Conservation (phyloP, 805 yeast genomes). For the Saccharomycopsis lassenensis region DNA sequence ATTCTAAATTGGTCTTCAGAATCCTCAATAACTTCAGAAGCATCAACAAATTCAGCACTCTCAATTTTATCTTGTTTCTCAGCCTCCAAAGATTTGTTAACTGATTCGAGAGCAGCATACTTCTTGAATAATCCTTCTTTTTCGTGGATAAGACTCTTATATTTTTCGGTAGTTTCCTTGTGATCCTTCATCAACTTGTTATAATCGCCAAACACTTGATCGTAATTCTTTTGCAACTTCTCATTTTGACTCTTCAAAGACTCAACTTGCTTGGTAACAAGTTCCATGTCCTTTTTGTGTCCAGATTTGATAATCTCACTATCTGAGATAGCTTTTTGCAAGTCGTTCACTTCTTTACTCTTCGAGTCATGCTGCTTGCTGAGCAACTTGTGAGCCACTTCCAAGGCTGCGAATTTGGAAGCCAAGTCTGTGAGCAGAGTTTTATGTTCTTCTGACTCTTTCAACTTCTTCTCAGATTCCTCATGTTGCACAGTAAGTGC, state of each 20-base stretch:
- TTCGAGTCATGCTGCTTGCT: background rate
- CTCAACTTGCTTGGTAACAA: slow-evolving; percentile 1
- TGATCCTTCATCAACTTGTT: slow-evolving; percentile 12
- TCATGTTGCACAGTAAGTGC: background rate
- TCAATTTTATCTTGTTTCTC: background rate
- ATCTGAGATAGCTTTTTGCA: background rate
- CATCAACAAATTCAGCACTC: slow-evolving; percentile 10
- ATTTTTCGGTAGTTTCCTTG: slow-evolving; percentile 3
- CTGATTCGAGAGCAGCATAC: background rate
- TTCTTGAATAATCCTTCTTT: background rate
- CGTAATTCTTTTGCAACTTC: slow-evolving; percentile 9
- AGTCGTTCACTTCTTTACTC: background rate
- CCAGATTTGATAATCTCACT: slow-evolving; percentile 1
- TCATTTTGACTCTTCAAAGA: slow-evolving; percentile 2
- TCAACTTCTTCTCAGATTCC: slow-evolving; percentile 1
- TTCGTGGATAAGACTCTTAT: background rate
- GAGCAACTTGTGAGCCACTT: slow-evolving; percentile 8
- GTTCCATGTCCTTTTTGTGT: slow-evolving; percentile 1
- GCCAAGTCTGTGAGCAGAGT: slow-evolving; percentile 1
- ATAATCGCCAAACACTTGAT: slow-evolving; percentile 13
- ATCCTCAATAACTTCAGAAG: slow-evolving; percentile 16
- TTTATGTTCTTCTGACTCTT: background rate
- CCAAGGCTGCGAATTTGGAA: slow-evolving; percentile 2
- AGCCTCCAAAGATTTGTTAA: background rate
- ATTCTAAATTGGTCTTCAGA: slow-evolving; percentile 14